These are phyloP conservation scores for Stemphylium beticola DNA, from an alignment of 2,329 filamentous ascomycete species.

Conservation along the genomic window DNA sequence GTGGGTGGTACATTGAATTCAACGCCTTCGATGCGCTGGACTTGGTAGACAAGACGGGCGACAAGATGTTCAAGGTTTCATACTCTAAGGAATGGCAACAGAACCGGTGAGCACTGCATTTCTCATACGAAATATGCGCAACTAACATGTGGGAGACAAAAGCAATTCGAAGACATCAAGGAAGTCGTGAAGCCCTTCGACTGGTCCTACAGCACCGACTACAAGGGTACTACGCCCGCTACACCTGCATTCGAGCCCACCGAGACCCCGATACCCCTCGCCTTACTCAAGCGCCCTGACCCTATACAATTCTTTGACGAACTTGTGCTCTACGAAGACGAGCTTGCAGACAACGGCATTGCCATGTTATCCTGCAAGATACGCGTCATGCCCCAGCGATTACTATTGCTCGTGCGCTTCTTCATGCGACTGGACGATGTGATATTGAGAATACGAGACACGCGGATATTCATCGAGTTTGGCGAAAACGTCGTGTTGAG, in stretches of 20 bases:
- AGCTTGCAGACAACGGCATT: slow-evolving; percentile 97
- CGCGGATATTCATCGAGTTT: slow-evolving; percentile 91
- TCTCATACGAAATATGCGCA: neutral
- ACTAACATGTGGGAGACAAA: slow-evolving; percentile 62
- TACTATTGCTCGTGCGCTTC: slow-evolving; percentile 83
- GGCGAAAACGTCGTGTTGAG: slow-evolving; percentile 76
- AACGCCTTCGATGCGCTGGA: slow-evolving; percentile 87
- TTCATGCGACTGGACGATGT: slow-evolving; percentile 96
- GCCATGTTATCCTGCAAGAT: slow-evolving; percentile 89
- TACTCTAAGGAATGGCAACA: slow-evolving; percentile 89
- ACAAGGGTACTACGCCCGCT: slow-evolving; percentile 70
- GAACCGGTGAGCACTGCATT: slow-evolving; percentile 56
- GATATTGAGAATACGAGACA: slow-evolving; percentile 84
- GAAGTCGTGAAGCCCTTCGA: slow-evolving; percentile 96
- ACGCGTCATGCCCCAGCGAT: slow-evolving; percentile 86
- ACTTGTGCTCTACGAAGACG: slow-evolving; percentile 94
- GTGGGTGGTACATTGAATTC: slow-evolving; percentile 82
- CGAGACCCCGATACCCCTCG: slow-evolving; percentile 74
- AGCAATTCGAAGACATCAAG: slow-evolving; percentile 83
- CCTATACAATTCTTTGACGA: slow-evolving; percentile 98
- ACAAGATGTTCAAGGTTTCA: slow-evolving; percentile 88
- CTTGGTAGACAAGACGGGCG: slow-evolving; percentile 90
- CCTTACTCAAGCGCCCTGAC: slow-evolving; percentile 84
- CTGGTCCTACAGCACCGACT: slow-evolving; percentile 95
- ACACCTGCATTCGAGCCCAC: slow-evolving; percentile 52